These are phyloP conservation scores for Solanum gandarillasii DNA, from an alignment of 257 asterid species.

Conservation along the genomic window DNA sequence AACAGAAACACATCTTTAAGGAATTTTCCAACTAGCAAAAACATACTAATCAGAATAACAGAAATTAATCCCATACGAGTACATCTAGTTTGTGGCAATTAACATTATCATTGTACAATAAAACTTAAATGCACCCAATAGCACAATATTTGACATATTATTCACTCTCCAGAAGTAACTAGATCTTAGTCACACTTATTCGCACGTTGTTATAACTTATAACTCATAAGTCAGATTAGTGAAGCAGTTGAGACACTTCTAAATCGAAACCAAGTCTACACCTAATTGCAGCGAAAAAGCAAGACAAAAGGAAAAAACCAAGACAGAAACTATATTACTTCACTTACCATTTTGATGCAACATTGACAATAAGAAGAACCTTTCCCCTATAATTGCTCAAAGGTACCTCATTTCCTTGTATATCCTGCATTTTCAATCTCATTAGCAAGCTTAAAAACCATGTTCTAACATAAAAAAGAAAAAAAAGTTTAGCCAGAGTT, in stretches of 20 bases:
- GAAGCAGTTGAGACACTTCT: neutral
- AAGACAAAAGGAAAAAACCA: neutral
- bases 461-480: neutral
- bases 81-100: neutral
- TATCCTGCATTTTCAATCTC: constrained; percentile 42
- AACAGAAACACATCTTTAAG: neutral
- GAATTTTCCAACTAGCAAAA: neutral
- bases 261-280: neutral
- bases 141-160: neutral
- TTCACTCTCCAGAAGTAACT: neutral
- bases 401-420: constrained; percentile 58
- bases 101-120: neutral
- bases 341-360: constrained; percentile 76
- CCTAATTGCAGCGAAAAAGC: neutral
- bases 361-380: constrained; percentile 72
- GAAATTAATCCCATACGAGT: neutral
- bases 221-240: neutral
- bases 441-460: neutral
- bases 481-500: neutral
- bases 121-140: neutral
- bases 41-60: neutral
- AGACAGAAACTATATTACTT: neutral
- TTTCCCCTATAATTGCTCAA: constrained; percentile 63
- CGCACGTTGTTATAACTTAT: neutral
- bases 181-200: neutral